These are phyloP conservation scores for Globisporangium mamillatum DNA, from an alignment of 352 stramenopile species.

Conservation along the genomic window DNA sequence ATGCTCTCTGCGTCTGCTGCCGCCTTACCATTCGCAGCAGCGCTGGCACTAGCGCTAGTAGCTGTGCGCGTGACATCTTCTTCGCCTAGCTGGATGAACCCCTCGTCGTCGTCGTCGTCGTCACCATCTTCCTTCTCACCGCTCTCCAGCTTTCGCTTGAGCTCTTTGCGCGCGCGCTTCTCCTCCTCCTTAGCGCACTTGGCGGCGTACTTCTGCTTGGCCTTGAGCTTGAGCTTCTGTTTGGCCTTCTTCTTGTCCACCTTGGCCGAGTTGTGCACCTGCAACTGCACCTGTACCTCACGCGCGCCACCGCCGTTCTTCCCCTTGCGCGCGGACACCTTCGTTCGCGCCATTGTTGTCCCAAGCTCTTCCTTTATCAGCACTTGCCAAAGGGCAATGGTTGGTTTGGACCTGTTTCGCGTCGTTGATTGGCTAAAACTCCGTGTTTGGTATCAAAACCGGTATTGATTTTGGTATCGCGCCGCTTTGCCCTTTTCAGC, in stretches of 20 bases:
- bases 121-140: constrained; percentile 6
- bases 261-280: constrained; percentile 11
- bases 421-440: not conserved
- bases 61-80: constrained; percentile 10
- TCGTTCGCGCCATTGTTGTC: constrained; percentile 46
- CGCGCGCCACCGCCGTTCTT: constrained; percentile 22
- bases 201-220: constrained; percentile 43
- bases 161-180: constrained; percentile 28
- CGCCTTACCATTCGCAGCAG: not conserved
- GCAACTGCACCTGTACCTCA: constrained; percentile 27
- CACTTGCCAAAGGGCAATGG: not conserved
- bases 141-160: constrained; percentile 3
- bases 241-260: constrained; percentile 50
- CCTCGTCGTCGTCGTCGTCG: constrained; percentile 29
- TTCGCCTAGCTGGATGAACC: constrained; percentile 47
- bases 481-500: not conserved
- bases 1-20: not conserved
- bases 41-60: not conserved
- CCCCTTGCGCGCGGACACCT: constrained; percentile 28
- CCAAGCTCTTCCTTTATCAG: not conserved
- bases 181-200: constrained; percentile 55
- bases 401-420: not conserved
- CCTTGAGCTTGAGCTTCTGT: constrained; percentile 57
- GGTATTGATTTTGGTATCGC: constrained; percentile 13
- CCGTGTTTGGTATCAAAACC: not conserved